Percentiles rank a stretch among this genome's conserved stretches.
Evolutionary conservation across 106 monocot genomes (phyloP).

Genomic region (Chionographis japonica): DNA sequence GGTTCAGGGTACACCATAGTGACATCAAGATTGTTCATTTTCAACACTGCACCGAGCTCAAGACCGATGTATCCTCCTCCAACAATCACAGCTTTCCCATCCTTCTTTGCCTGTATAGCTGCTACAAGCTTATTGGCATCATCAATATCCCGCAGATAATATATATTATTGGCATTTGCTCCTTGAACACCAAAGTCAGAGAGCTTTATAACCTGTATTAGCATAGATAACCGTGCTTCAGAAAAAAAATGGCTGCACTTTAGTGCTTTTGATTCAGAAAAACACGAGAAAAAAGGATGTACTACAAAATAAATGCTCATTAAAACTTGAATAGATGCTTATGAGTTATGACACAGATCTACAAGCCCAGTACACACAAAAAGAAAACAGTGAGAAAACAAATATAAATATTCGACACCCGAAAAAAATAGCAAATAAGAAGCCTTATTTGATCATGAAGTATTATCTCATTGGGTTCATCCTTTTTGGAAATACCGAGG

Average conservation of each 20-base stretch:
- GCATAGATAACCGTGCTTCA: neutral
- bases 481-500: slow-evolving; percentile 46
- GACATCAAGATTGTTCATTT: slow-evolving; percentile 74
- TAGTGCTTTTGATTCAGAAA: no score
- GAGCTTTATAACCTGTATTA: slow-evolving; percentile 69
- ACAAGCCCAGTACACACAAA: no score
- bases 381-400: no score
- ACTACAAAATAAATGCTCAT: no score
- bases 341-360: no score
- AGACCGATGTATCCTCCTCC: slow-evolving; percentile 99
- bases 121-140: slow-evolving; percentile 90
- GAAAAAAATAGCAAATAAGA: no score
- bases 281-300: no score
- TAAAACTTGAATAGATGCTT: no score
- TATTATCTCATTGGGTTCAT: no score
- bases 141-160: slow-evolving; percentile 90
- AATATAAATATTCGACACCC: no score
- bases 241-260: neutral
- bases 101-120: slow-evolving; percentile 76
- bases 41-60: slow-evolving; percentile 73
- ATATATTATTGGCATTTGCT: slow-evolving; percentile 85
- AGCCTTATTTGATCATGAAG: no score
- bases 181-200: slow-evolving; percentile 97
- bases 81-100: slow-evolving; percentile 86
- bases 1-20: slow-evolving; percentile 99